These are phyloP conservation scores for Syzygium grande DNA, from an alignment of 345 rosid species.

Conservation along the genomic window DNA sequence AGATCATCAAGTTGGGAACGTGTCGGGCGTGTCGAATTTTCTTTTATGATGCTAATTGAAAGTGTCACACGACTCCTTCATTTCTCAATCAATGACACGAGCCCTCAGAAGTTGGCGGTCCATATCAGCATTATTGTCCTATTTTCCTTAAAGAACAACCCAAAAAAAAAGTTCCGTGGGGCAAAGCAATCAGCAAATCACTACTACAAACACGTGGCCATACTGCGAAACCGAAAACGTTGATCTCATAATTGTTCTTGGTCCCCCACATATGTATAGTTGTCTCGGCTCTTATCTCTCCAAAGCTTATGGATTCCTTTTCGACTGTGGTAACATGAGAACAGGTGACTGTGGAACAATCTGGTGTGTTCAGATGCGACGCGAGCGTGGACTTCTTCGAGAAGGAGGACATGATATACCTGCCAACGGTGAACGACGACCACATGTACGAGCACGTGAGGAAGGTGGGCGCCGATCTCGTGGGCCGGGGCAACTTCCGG, in stretches of 20 bases:
- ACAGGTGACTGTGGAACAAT: constrained; percentile 76
- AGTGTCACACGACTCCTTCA: neutral
- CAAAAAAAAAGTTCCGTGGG: neutral
- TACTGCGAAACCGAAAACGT: neutral
- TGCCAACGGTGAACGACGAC: constrained; percentile 61
- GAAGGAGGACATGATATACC: constrained; percentile 51
- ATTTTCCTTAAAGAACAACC: neutral
- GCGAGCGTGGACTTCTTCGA: constrained; percentile 70
- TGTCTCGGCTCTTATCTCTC: neutral
- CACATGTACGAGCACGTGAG: constrained; percentile 61
- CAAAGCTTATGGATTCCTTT: neutral
- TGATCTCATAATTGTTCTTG: neutral
- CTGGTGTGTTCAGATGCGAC: constrained; percentile 54
- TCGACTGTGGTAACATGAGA: neutral
- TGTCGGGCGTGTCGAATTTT: neutral
- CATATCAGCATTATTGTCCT: neutral
- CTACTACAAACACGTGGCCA: neutral
- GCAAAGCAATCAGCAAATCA: neutral
- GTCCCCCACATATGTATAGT: neutral
- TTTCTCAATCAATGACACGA: neutral
- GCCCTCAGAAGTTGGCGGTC: neutral
- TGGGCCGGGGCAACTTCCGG: constrained; percentile 47
- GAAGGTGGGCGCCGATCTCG: constrained; percentile 48
- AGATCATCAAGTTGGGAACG: neutral
- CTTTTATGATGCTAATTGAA: neutral